Percentiles rank a stretch among this genome's conserved stretches.
Conservation (phyloP, 2,329 filamentous ascomycete genomes). For the Alternaria brassicae region DNA sequence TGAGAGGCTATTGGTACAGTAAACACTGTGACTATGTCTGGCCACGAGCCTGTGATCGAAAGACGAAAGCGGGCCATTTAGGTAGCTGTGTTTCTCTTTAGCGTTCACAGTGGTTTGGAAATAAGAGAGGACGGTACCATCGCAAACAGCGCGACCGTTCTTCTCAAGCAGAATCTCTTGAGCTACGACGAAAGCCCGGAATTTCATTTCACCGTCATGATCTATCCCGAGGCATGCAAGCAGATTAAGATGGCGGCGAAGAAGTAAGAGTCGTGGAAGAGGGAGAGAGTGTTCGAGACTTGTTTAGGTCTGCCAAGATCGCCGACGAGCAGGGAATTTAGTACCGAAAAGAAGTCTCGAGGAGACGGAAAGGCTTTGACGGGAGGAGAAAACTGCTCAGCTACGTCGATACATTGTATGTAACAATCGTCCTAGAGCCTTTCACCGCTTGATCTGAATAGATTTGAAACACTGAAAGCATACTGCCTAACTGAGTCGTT, state of each 20-base stretch:
- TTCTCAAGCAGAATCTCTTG: too few relatives aligned
- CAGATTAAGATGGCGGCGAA: too few relatives aligned
- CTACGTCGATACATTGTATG: not conserved
- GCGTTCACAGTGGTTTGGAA: not conserved
- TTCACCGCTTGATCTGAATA: not conserved
- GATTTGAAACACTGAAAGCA: not conserved
- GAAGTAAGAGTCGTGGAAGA: too few relatives aligned
- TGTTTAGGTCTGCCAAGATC: not conserved
- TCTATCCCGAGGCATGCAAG: too few relatives aligned
- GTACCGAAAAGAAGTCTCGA: not conserved
- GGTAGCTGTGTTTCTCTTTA: not conserved
- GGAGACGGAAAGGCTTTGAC: not conserved
- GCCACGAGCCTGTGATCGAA: too few relatives aligned
- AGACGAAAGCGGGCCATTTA: too few relatives aligned
- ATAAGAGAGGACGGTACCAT: too few relatives aligned
- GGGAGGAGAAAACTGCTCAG: not conserved
- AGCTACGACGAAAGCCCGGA: too few relatives aligned
- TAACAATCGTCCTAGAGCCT: not conserved
- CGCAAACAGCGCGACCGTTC: not conserved
- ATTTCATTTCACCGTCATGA: too few relatives aligned
- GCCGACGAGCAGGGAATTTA: not conserved
- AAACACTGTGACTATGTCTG: too few relatives aligned
- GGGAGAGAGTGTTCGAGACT: not conserved
- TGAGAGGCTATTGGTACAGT: not conserved
- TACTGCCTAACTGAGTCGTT: too few relatives aligned